These are phyloP conservation scores for Trametes versicolor DNA, from an alignment of 1,284 basidiomycete genomes.

Conservation along the genomic window DNA sequence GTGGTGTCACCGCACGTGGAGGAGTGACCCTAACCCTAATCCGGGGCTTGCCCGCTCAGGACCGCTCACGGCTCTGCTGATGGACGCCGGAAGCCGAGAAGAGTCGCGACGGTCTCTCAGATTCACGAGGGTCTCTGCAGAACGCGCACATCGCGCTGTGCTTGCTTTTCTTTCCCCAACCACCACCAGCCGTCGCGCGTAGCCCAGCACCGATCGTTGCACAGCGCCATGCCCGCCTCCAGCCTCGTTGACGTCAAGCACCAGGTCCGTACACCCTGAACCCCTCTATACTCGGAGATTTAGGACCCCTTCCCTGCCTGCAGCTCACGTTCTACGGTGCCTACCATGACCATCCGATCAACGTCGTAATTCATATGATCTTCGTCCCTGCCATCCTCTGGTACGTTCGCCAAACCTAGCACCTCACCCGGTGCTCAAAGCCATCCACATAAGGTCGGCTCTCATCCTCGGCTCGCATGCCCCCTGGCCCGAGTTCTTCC, in stretches of 20 bases:
- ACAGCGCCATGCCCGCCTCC: conserved; percentile 52
- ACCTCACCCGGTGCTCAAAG: not conserved
- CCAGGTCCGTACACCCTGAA: conserved; percentile 52
- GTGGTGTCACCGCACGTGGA: conserved; percentile 32
- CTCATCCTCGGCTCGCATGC: conserved; percentile 64
- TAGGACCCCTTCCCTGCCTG: not conserved
- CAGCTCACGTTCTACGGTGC: conserved; percentile 90
- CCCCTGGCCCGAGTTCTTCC: conserved; percentile 65
- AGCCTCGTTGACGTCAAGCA: conserved; percentile 64
- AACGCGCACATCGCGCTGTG: not conserved
- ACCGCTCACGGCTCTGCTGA: not conserved
- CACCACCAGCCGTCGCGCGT: conserved; percentile 5
- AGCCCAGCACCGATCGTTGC: conserved; percentile 3
- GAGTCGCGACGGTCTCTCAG: not conserved
- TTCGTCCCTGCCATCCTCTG: conserved; percentile 87
- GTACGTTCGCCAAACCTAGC: conserved; percentile 51
- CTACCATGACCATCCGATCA: conserved; percentile 85
- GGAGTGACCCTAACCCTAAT: conserved; percentile 15
- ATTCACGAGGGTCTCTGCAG: not conserved
- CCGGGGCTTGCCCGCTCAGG: not conserved
- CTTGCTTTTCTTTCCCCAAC: not conserved
- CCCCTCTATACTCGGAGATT: not conserved
- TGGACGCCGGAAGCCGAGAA: not conserved
- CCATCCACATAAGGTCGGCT: conserved; percentile 62
- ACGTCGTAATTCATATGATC: conserved; percentile 83